These are phyloP conservation scores for Tolypocladium tundrense DNA, from an alignment of 2,329 filamentous ascomycete species.

Conservation along the genomic window DNA sequence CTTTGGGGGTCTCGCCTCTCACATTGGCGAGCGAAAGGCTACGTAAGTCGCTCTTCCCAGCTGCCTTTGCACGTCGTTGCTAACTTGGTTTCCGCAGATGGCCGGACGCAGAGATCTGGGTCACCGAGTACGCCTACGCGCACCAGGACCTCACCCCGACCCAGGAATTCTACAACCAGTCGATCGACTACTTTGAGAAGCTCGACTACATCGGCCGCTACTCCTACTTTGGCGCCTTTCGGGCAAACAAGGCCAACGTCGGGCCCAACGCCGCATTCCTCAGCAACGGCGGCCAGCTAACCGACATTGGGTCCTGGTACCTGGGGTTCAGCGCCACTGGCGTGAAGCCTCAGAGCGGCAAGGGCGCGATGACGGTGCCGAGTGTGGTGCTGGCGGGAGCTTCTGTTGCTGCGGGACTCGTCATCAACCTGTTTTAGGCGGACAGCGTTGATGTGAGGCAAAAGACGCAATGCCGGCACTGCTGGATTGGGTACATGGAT, in stretches of 20 bases:
- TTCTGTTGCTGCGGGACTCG: conserved; percentile 1
- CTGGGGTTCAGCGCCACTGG: conserved; percentile 46
- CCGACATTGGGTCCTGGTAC: conserved; percentile 70
- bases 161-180: conserved; percentile 58
- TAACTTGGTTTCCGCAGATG: conserved; percentile 29
- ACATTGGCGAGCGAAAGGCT: conserved; percentile 43
- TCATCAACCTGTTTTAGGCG: conserved; percentile 2
- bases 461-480: not conserved
- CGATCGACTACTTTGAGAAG: conserved; percentile 54
- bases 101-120: conserved; percentile 57
- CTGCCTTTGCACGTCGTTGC: not conserved
- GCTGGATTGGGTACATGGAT: not conserved
- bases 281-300: conserved; percentile 55
- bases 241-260: conserved; percentile 59
- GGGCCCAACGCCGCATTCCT: conserved; percentile 65
- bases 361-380: conserved; percentile 1
- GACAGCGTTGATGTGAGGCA: not conserved
- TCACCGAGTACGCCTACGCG: conserved; percentile 65
- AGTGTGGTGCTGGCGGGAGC: not conserved
- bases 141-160: conserved; percentile 45
- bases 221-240: conserved; percentile 67
- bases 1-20: conserved; percentile 57
- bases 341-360: conserved; percentile 23
- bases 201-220: conserved; percentile 51
- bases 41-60: conserved; percentile 16